Evolutionary conservation across 1,139 yeast species (phyloP), one percentile per base, ranked within the genome.

Genomic region (Petasospora rhodanensis): DNA sequence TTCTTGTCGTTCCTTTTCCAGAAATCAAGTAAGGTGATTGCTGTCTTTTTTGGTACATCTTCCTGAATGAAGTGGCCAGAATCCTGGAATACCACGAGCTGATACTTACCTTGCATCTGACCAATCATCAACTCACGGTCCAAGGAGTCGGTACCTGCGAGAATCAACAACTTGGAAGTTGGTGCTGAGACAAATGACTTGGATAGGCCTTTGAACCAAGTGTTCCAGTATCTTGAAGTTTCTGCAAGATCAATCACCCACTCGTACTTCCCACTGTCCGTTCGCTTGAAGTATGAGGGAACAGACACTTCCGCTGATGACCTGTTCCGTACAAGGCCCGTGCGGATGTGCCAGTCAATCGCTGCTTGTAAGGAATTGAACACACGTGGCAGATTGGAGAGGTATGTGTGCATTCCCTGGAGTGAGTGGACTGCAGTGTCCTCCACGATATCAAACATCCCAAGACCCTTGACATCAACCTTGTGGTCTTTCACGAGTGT

Each of bases 71-170:
- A 91, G 59, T 91, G 99, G 2, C 97, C 96, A 1, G 89, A 68
- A 23, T 76, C 79, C 51, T 75, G 79, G 56, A 87, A 81, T 4
- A 87, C 94, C 12, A 85, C 78, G 29, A 91, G 67, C 57, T 91
- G 98, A 56, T 82, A 91, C 53, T 84, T 86, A 0, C 94, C 93
- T 59, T 89, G 97, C 98, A 91, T 91, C 59, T 93, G 98, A 1
- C 96, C 98, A 37, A 91, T 79, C 55, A 87, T 86, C 26, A 91
- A 63, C 28, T 73, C 73, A 43, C 81, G 86, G 58, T 93, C 98
- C 18, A 93, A 64, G 8, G 85, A 76, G 51, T 91, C 96, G 38
- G 89, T 84, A 4, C 95, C 95, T 0, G 97, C 94, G n/a, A 91
- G 60, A 1, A 91, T 68, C 28, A 91, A 66, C 34, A 91, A 51